Evolutionary conservation across 2,329 filamentous ascomycete genomes (phyloP).

Genomic region (Fonsecaea erecta): DNA sequence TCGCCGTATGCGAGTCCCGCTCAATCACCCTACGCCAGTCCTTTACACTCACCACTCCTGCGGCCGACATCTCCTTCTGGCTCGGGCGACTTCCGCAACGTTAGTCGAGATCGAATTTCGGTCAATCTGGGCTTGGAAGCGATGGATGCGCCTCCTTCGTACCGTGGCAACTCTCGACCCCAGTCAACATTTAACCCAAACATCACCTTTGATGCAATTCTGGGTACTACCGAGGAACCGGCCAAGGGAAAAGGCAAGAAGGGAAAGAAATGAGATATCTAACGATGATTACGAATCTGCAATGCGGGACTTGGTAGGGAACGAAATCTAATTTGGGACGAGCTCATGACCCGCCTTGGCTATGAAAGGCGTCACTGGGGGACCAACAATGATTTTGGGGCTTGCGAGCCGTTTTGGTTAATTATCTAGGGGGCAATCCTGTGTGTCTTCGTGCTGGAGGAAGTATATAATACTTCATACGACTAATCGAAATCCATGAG

Average conservation of each 20-base stretch:
- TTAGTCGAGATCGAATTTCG: slow-evolving; percentile 46
- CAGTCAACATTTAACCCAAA: slow-evolving; percentile 51
- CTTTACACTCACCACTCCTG: slow-evolving; percentile 42
- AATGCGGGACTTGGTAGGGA: background rate
- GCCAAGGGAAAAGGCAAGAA: slow-evolving; percentile 43
- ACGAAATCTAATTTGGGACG: background rate
- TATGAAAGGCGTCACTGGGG: background rate
- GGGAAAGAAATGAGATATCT: slow-evolving; percentile 24
- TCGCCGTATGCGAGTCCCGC: slow-evolving; percentile 32
- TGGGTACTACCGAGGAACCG: slow-evolving; percentile 46
- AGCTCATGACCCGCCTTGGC: background rate
- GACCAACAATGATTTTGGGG: background rate
- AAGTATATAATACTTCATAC: background rate
- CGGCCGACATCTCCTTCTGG: slow-evolving; percentile 44
- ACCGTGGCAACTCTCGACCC: slow-evolving; percentile 43
- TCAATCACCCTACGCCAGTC: slow-evolving; percentile 36
- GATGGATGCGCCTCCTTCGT: slow-evolving; percentile 48
- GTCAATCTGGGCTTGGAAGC: slow-evolving; percentile 53
- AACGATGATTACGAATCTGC: background rate
- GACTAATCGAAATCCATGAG: background rate
- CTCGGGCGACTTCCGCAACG: slow-evolving; percentile 40
- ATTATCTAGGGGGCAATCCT: background rate
- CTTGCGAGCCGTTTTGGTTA: background rate
- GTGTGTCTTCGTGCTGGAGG: background rate
- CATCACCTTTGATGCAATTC: slow-evolving; percentile 56